phyloP scores from a whole-genome alignment of 805 yeast genomes.

The Naumovozyma castellii region DNA sequence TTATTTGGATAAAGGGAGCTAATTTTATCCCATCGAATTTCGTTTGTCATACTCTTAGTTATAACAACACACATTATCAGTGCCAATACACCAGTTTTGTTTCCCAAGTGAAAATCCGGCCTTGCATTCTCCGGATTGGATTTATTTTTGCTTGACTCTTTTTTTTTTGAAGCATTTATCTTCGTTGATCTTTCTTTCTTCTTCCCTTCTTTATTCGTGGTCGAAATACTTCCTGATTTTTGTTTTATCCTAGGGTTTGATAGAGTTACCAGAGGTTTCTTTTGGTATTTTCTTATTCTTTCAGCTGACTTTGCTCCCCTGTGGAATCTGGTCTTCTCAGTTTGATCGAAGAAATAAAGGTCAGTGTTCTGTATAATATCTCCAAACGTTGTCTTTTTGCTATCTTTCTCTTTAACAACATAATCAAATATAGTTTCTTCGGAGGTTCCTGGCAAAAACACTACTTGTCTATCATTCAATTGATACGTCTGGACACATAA shows the following conservation, averaged over 20 bases:
- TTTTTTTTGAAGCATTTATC: background rate
- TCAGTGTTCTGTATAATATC: slow-evolving; percentile 26
- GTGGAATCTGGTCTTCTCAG: slow-evolving; percentile 23
- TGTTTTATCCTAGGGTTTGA: slow-evolving; percentile 1
- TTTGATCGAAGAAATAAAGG: slow-evolving; percentile 28
- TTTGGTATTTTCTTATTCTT: slow-evolving; percentile 25
- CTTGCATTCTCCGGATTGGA: background rate
- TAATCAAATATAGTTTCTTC: slow-evolving; percentile 14
- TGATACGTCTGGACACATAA: slow-evolving; percentile 15
- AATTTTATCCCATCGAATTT: slow-evolving; percentile 60
- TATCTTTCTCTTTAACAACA: slow-evolving; percentile 22
- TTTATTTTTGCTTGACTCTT: background rate
- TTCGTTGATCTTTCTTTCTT: background rate
- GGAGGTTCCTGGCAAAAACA: slow-evolving; percentile 17
- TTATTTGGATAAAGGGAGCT: slow-evolving; percentile 37
- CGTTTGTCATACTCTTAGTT: slow-evolving; percentile 49
- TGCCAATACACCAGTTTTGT: slow-evolving; percentile 40
- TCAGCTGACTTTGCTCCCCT: slow-evolving; percentile 25
- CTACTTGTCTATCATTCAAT: slow-evolving; percentile 12
- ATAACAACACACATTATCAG: slow-evolving; percentile 60
- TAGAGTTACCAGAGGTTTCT: slow-evolving; percentile 2
- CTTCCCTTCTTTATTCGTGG: slow-evolving; percentile 2
- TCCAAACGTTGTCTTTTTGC: slow-evolving; percentile 14
- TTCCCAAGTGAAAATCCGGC: slow-evolving; percentile 19
- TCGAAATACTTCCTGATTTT: background rate